These are phyloP conservation scores for Aureoboletus auriporus DNA, from an alignment of 768 basidiomycete genomes.

Conservation along the genomic window DNA sequence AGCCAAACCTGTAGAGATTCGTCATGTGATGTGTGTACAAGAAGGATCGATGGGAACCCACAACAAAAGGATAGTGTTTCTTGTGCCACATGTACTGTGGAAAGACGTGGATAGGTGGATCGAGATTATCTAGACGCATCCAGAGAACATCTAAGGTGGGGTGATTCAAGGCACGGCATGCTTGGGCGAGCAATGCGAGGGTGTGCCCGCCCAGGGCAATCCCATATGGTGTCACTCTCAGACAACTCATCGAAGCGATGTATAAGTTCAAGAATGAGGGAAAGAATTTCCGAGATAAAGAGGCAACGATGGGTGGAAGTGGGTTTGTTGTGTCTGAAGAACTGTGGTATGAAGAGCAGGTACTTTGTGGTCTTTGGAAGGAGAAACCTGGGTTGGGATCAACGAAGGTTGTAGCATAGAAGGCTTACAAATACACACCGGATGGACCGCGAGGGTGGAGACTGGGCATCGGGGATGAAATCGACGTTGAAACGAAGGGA, in stretches of 20 bases:
- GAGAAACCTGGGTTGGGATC: conserved; percentile 4
- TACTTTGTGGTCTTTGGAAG: background rate
- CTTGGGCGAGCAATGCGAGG: conserved; percentile 24
- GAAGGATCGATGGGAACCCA: conserved; percentile 6
- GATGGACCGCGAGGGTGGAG: background rate
- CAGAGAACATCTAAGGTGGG: conserved; percentile 26
- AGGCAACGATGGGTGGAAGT: conserved; percentile 18
- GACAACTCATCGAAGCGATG: conserved; percentile 17
- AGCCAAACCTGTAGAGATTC: conserved; percentile 12
- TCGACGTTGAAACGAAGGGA: too few relatives aligned
- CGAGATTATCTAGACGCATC: conserved; percentile 25
- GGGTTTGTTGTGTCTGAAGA: background rate
- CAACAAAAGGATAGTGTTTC: conserved; percentile 18
- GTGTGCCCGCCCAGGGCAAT: conserved; percentile 16
- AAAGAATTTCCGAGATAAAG: conserved; percentile 18
- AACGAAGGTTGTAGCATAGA: background rate
- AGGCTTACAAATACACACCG: conserved; percentile 1
- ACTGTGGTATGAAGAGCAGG: background rate
- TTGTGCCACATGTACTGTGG: conserved; percentile 24
- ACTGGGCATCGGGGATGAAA: too few relatives aligned
- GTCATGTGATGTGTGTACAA: background rate
- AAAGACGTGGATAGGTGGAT: conserved; percentile 23
- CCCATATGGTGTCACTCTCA: conserved; percentile 13
- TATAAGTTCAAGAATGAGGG: conserved; percentile 19
- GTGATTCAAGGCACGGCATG: conserved; percentile 20